Evolutionary conservation across 2,329 filamentous ascomycete species (phyloP).

Genomic region (Hypoxylon sp.): DNA sequence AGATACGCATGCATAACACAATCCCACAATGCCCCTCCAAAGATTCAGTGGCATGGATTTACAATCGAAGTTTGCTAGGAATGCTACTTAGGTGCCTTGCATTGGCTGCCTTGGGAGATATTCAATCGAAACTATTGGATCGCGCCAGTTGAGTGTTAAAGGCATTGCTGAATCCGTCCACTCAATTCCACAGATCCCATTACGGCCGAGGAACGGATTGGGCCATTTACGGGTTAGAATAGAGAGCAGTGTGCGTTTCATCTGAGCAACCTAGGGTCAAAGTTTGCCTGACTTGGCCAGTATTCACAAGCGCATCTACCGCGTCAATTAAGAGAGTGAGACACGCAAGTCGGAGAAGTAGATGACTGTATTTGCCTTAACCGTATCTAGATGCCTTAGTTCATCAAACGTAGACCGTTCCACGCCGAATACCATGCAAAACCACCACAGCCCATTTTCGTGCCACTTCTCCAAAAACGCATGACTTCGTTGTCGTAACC

Average conservation of each 20-base stretch:
- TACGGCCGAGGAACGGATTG: too few species aligned
- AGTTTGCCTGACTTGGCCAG: not conserved
- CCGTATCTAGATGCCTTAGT: slow-evolving; percentile 44
- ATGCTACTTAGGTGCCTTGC: not conserved
- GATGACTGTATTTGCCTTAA: slow-evolving; percentile 47
- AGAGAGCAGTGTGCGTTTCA: not conserved
- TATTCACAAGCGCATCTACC: slow-evolving; percentile 7
- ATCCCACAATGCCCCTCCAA: slow-evolving; percentile 5
- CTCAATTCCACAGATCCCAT: not conserved
- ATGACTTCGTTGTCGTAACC: slow-evolving; percentile 46
- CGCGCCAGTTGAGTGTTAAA: not conserved
- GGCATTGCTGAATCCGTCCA: not conserved
- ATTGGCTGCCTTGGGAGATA: not conserved
- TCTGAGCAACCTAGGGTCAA: not conserved
- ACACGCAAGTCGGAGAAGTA: slow-evolving; percentile 41
- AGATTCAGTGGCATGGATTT: not conserved
- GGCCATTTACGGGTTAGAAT: not conserved
- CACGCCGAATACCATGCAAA: slow-evolving; percentile 50
- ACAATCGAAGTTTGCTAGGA: not conserved
- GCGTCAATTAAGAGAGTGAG: not conserved
- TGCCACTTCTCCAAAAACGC: slow-evolving; percentile 47
- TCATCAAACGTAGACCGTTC: slow-evolving; percentile 49
- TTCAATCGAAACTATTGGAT: not conserved
- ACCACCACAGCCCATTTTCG: slow-evolving; percentile 49
- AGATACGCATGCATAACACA: slow-evolving; percentile 4